Evolutionary conservation across 1,284 basidiomycete species (phyloP), one percentile per base, ranked within the genome.

Genomic region (Meira nashicola): DNA sequence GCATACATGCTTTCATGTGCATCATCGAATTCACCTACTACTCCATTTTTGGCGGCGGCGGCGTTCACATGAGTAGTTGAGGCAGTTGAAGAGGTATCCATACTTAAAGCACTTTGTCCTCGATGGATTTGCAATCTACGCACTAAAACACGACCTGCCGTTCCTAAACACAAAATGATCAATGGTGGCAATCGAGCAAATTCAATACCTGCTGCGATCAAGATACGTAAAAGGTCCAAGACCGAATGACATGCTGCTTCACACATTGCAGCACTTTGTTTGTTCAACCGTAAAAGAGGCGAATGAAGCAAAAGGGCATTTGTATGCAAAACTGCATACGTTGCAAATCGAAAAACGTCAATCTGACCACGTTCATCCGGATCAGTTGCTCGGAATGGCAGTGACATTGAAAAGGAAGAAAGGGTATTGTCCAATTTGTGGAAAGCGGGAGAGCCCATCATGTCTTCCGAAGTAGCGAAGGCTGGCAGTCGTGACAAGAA

Each of bases 251-350:
- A 56, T n/a, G 55, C 55, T 10, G 55, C 19, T 37, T 28, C 12
- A 38, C 55, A 56, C 11, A 46, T 14, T 9, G 21, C 14, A 12
- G 33, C 11, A 39, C 55, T 56, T 17, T 56, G 41, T n/a, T 9
- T 11, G 14, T 46, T 17, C 12, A 37, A 15, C n/a, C 25, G 10
- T 33, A 47, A 63, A 10, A 71, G 59, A 11, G 68, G 68, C 46
- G 68, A 66, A 57, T 71, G 68, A 17, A 71, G 57, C 41, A 61
- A 54, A 28, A 71, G 63, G 41, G 47, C 63, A 48, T 58, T 60
- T 52, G 64, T 61, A 54, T 67, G 57, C 47, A 64, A 63, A 33
- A 66, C 43, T 11, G 58, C 59, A 25, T 68, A 63, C 15, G 66
- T 65, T 43, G 65, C 39, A 25, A 71, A 63, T 5, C 65, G 60